Evolutionary conservation across 495 filamentous ascomycete genomes (phyloP).

Genomic region (Aspergillus avenaceus): DNA sequence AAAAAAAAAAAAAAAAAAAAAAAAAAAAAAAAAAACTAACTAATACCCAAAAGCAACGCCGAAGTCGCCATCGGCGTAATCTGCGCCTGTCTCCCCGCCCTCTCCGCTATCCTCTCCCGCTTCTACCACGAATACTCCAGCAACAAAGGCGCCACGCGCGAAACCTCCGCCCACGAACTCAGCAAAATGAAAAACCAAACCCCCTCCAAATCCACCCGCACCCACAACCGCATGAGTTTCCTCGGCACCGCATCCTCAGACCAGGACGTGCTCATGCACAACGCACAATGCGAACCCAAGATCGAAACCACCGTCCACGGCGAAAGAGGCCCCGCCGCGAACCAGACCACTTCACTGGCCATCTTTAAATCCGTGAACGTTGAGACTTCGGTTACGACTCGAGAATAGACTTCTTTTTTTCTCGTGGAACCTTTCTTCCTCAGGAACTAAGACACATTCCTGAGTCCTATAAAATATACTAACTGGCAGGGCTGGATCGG

Average conservation of each 20-base stretch:
- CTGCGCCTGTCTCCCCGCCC: slow-evolving; percentile 35
- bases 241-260: slow-evolving; percentile 14
- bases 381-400: slow-evolving; percentile 13
- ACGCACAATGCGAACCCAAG: slow-evolving; percentile 21
- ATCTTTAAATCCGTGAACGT: slow-evolving; percentile 27
- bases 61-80: slow-evolving; percentile 38
- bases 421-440: background rate
- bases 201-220: slow-evolving; percentile 1
- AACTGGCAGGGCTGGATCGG: no score
- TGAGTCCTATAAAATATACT: no score
- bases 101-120: slow-evolving; percentile 25
- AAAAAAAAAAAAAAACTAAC: background rate
- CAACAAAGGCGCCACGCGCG: slow-evolving; percentile 5
- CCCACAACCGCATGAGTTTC: slow-evolving; percentile 14
- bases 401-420: background rate
- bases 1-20: no score
- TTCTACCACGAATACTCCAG: slow-evolving; percentile 20
- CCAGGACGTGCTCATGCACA: slow-evolving; percentile 22
- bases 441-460: no score
- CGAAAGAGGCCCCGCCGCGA: background rate
- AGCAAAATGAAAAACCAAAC: slow-evolving; percentile 13
- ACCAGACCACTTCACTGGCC: slow-evolving; percentile 6
- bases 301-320: slow-evolving; percentile 20
- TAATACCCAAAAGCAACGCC: slow-evolving; percentile 16
- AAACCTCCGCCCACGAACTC: slow-evolving; percentile 15